phyloP scores from a whole-genome alignment of 208 protist genomes.

The Acanthamoeba rhysodes region DNA sequence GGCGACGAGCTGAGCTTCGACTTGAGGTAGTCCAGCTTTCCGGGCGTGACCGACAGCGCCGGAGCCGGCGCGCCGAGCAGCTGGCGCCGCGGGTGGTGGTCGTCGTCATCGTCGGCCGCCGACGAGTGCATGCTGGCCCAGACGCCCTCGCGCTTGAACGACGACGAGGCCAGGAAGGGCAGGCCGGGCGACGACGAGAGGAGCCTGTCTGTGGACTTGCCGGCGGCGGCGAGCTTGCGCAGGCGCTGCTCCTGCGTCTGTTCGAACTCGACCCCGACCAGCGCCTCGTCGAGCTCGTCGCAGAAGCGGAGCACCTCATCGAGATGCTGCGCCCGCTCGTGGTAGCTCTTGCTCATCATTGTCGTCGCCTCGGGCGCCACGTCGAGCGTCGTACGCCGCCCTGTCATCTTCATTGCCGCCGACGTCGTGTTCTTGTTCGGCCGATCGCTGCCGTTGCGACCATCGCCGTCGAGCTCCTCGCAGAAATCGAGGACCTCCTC shows the following conservation, averaged over 20 bases:
- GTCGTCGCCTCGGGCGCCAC: neutral
- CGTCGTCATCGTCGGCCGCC: neutral
- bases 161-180: slow-evolving; percentile 26
- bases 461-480: neutral
- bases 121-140: neutral
- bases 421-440: neutral
- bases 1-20: slow-evolving; percentile 37
- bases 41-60: neutral
- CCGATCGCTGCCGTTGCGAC: neutral
- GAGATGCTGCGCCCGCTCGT: slow-evolving; percentile 42
- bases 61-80: neutral
- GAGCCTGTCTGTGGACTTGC: neutral
- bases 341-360: neutral
- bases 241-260: slow-evolving; percentile 27
- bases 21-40: slow-evolving; percentile 9
- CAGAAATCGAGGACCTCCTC: slow-evolving; percentile 41
- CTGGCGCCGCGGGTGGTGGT: neutral
- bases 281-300: slow-evolving; percentile 24
- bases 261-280: slow-evolving; percentile 48
- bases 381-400: neutral
- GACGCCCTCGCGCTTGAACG: slow-evolving; percentile 34
- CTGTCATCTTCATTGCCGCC: neutral
- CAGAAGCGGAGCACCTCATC: slow-evolving; percentile 61
- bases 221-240: neutral
- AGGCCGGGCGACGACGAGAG: slow-evolving; percentile 38